Conservation (phyloP, 495 filamentous ascomycete genomes). For the Penicillium dipodomyicola region DNA sequence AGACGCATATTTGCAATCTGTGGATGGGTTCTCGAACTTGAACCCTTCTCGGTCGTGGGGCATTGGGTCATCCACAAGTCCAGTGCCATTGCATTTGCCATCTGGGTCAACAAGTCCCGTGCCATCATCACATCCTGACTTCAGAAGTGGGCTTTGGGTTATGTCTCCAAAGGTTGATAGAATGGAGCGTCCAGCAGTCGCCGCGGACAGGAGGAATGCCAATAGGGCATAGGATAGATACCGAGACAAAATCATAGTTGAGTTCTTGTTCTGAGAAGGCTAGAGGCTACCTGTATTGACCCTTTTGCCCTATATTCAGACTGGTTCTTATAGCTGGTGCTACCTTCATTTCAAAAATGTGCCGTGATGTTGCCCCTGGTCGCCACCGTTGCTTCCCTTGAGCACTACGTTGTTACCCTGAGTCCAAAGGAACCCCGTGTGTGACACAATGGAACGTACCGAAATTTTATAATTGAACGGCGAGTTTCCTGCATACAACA, state of each 20-base stretch:
- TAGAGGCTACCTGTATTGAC: background rate
- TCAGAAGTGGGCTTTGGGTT: slow-evolving; percentile 1
- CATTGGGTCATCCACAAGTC: slow-evolving; percentile 21
- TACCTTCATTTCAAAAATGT: background rate
- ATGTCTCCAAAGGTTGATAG: background rate
- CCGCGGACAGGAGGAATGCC: slow-evolving; percentile 14
- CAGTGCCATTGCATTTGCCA: slow-evolving; percentile 28
- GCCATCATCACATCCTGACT: slow-evolving; percentile 16
- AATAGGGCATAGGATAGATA: slow-evolving; percentile 16
- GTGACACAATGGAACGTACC: slow-evolving; percentile 1
- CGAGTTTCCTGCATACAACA: background rate
- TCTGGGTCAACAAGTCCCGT: slow-evolving; percentile 26
- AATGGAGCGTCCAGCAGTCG: slow-evolving; percentile 4
- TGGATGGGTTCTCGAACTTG: slow-evolving; percentile 36
- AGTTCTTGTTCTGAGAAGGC: background rate
- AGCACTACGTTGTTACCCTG: background rate
- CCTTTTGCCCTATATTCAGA: background rate
- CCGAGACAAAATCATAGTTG: slow-evolving; percentile 17
- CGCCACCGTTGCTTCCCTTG: slow-evolving; percentile 7
- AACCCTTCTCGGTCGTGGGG: slow-evolving; percentile 32
- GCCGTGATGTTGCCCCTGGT: background rate
- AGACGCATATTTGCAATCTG: slow-evolving; percentile 34
- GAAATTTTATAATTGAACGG: background rate
- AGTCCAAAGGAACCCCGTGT: background rate
- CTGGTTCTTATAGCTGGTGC: background rate